Conservation (phyloP, 768 basidiomycete species). For the Phylloporus scabripes region DNA sequence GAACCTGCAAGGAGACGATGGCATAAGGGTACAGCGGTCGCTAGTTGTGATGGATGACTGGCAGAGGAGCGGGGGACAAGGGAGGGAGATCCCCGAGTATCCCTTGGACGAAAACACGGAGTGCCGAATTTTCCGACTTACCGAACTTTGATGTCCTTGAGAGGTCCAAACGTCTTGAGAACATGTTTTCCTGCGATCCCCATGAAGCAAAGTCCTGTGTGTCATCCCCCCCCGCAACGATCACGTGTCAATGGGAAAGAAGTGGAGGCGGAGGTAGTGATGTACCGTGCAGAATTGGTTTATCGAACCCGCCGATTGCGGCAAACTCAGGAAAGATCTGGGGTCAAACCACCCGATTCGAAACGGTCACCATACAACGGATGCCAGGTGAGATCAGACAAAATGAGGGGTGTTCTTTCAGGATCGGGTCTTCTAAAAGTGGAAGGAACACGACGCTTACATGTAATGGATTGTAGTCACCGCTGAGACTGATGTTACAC, state of each 20-base stretch:
- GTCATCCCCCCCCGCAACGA: neutral
- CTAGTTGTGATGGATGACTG: neutral
- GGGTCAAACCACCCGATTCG: conserved; percentile 3
- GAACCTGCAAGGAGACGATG: conserved; percentile 45
- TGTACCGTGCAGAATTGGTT: conserved; percentile 74
- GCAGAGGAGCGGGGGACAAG: neutral
- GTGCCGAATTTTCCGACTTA: conserved; percentile 31
- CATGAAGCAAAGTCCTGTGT: conserved; percentile 76
- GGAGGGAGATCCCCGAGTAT: neutral
- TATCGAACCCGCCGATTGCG: conserved; percentile 89
- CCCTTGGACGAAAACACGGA: neutral
- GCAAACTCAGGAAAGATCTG: conserved; percentile 93
- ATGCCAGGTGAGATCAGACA: neutral
- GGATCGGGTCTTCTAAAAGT: neutral
- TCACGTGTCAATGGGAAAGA: neutral
- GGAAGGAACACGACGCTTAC: conserved; percentile 36
- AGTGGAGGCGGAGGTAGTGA: neutral
- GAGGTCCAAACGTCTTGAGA: conserved; percentile 77
- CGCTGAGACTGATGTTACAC: conserved; percentile 59
- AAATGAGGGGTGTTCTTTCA: neutral
- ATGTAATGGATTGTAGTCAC: conserved; percentile 89
- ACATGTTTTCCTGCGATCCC: conserved; percentile 94
- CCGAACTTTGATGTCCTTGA: conserved; percentile 93
- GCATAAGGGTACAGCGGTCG: neutral
- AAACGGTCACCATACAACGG: neutral